These are phyloP conservation scores for Plantago ovata DNA, from an alignment of 257 asterid genomes.

Conservation along the genomic window DNA sequence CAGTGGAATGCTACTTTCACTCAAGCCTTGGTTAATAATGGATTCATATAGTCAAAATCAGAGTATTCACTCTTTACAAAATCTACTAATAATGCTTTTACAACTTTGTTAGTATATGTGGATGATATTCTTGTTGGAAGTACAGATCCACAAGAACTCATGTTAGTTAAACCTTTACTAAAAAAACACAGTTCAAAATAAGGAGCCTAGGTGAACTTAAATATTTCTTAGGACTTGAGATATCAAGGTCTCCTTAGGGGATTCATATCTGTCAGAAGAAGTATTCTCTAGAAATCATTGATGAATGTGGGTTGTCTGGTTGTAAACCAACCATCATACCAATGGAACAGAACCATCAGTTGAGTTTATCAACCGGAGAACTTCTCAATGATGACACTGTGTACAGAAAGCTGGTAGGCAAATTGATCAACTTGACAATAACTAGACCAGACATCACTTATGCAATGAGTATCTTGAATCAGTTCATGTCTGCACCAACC, in stretches of 20 bases:
- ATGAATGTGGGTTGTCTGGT: background rate
- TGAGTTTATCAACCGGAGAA: too few relatives aligned
- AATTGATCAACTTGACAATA: too few relatives aligned
- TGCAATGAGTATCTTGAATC: background rate
- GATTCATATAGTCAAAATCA: background rate
- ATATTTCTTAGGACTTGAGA: background rate
- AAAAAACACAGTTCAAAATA: background rate
- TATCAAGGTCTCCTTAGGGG: background rate
- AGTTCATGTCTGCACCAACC: background rate
- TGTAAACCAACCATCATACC: background rate
- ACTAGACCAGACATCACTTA: too few relatives aligned
- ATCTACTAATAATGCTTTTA: background rate
- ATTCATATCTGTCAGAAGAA: background rate
- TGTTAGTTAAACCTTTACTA: background rate
- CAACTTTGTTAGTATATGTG: background rate
- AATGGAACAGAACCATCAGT: background rate
- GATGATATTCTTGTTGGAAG: background rate
- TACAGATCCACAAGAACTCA: too few relatives aligned
- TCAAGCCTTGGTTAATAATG: background rate
- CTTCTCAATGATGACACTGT: background rate
- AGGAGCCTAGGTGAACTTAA: background rate
- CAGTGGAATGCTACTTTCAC: background rate
- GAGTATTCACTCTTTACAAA: background rate
- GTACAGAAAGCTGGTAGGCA: background rate
- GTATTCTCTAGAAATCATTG: background rate